Evolutionary conservation across 371 early-diverging fungal species (phyloP).

Genomic region (Massospora cicadina): DNA sequence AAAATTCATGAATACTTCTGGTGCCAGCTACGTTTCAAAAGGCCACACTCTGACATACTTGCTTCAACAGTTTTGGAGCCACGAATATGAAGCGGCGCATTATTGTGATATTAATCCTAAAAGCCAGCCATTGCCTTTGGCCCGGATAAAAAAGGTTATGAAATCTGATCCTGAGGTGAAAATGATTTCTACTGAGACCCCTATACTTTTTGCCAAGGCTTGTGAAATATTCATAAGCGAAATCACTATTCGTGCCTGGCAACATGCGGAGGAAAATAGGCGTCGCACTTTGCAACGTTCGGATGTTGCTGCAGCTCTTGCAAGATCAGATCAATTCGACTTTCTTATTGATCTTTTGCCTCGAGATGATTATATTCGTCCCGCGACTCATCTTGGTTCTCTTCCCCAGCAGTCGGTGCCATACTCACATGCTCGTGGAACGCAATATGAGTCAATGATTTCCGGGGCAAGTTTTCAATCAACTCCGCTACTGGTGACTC

Average conservation of each 20-base stretch:
- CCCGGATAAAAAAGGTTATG: conserved; percentile 99
- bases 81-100: conserved; percentile 5
- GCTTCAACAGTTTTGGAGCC: conserved; percentile 10
- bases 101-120: conserved; percentile 9
- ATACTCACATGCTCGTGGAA: not conserved
- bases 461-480: not conserved
- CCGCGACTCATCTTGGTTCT: conserved; percentile 1
- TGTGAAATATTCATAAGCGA: conserved; percentile 86
- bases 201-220: conserved; percentile 26
- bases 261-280: conserved; percentile 97
- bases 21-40: conserved; percentile 9
- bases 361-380: conserved; percentile 40
- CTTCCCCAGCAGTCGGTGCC: not conserved
- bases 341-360: conserved; percentile 98
- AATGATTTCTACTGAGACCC: conserved; percentile 25
- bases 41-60: conserved; percentile 7
- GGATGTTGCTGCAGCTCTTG: conserved; percentile 89
- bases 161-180: conserved; percentile 97
- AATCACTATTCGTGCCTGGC: conserved; percentile 83
- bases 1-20: not conserved
- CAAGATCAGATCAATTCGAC: conserved; percentile 94
- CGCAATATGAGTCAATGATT: not conserved
- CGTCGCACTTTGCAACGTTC: conserved; percentile 90
- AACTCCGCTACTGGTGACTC: not conserved
- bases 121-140: conserved; percentile 82